Percentiles rank a stretch among this genome's conserved stretches.
Evolutionary conservation across 345 rosid genomes (phyloP).

Genomic region (Cardamine resedifolia): DNA sequence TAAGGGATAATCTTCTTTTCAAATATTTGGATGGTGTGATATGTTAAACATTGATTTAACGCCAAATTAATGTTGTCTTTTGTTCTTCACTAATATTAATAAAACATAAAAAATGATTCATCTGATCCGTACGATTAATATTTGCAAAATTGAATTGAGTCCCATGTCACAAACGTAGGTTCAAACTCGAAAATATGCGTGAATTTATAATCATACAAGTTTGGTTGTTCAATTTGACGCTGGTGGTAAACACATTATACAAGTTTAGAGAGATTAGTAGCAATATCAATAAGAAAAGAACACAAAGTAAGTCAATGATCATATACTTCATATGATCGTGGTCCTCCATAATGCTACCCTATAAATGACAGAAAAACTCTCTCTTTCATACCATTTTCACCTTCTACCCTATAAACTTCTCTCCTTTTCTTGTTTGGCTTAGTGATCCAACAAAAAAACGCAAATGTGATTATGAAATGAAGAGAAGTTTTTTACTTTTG

Average conservation of each 20-base stretch:
- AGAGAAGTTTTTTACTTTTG: not conserved
- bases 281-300: not conserved
- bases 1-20: not conserved
- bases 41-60: not conserved
- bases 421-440: no score
- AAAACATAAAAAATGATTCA: not conserved
- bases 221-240: not conserved
- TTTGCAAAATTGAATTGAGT: not conserved
- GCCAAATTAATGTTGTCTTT: slow-evolving; percentile 5
- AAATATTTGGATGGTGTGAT: not conserved
- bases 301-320: not conserved
- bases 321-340: not conserved
- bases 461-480: not conserved
- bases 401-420: no score
- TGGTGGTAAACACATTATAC: not conserved
- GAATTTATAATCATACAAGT: not conserved
- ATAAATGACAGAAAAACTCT: not conserved
- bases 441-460: no score
- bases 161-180: not conserved
- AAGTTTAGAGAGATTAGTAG: not conserved
- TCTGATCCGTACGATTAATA: not conserved
- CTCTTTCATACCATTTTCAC: no score
- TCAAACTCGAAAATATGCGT: not conserved
- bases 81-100: not conserved
- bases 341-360: not conserved